Evolutionary conservation across 1,139 yeast species (phyloP).

Genomic region (Saccharomyces hybrid): DNA sequence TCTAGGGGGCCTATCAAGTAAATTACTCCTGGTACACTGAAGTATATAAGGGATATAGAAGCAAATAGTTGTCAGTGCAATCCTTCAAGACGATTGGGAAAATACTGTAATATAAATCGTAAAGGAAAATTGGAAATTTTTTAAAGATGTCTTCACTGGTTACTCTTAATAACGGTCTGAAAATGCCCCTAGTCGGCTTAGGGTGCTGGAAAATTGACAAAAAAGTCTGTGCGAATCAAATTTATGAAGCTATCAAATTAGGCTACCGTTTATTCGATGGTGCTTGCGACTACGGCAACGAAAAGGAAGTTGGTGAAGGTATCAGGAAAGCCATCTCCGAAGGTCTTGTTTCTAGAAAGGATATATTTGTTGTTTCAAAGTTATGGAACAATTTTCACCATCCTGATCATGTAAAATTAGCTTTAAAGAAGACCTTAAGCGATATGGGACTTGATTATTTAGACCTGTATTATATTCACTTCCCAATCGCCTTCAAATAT

Average conservation of each 20-base stretch:
- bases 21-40: neutral
- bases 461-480: constrained; percentile 71
- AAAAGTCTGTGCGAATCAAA: constrained; percentile 48
- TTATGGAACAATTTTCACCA: constrained; percentile 75
- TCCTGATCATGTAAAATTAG: constrained; percentile 41
- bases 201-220: constrained; percentile 64
- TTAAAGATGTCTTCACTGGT: constrained; percentile 26
- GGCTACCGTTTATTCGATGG: constrained; percentile 75
- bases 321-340: constrained; percentile 55
- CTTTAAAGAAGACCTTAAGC: constrained; percentile 52
- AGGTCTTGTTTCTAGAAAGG: constrained; percentile 63
- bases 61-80: neutral
- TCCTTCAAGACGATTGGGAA: neutral
- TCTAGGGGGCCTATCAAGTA: neutral
- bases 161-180: constrained; percentile 50
- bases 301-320: constrained; percentile 66
- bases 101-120: neutral
- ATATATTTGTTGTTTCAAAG: constrained; percentile 67
- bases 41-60: neutral
- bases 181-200: constrained; percentile 57
- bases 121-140: neutral
- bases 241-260: constrained; percentile 56
- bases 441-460: constrained; percentile 63
- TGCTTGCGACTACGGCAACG: constrained; percentile 74
- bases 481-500: constrained; percentile 68